Conservation (phyloP, 2,329 filamentous ascomycete genomes). For the Metarhizium brunneum region DNA sequence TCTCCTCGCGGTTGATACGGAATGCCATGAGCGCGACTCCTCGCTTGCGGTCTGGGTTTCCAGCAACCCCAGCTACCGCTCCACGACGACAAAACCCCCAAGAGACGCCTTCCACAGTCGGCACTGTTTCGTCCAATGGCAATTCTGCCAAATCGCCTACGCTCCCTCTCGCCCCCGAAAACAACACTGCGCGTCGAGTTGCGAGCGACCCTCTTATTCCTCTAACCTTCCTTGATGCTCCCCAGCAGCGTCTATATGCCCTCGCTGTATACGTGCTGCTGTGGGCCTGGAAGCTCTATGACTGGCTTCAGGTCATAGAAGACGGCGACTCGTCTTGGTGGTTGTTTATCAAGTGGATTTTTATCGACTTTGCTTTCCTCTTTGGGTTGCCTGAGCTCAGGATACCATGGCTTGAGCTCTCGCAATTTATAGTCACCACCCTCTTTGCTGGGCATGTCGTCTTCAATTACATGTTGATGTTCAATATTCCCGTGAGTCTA, state of each 20-base stretch:
- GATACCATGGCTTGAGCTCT: constrained; percentile 96
- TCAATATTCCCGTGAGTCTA: constrained; percentile 63
- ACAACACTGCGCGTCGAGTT: constrained; percentile 17
- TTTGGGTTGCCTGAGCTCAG: constrained; percentile 79
- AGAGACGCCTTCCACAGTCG: constrained; percentile 22
- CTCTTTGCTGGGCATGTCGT: constrained; percentile 64
- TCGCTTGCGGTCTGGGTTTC: constrained; percentile 73
- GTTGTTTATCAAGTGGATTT: constrained; percentile 89
- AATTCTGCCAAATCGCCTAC: constrained; percentile 21
- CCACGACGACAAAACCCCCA: constrained; percentile 25
- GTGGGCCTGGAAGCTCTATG: constrained; percentile 76
- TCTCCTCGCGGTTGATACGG: constrained; percentile 21
- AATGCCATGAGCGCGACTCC: constrained; percentile 79
- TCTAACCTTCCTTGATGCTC: constrained; percentile 72
- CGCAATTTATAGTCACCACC: constrained; percentile 60
- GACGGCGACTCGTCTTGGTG: constrained; percentile 81
- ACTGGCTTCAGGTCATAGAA: constrained; percentile 70
- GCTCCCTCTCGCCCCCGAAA: constrained; percentile 40
- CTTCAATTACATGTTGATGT: constrained; percentile 83
- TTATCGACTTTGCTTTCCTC: constrained; percentile 76
- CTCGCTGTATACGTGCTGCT: constrained; percentile 69
- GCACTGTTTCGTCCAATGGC: constrained; percentile 20
- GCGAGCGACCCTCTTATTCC: constrained; percentile 62
- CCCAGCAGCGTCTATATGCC: constrained; percentile 82
- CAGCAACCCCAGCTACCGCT: constrained; percentile 56